Evolutionary conservation across 768 basidiomycete genomes (phyloP).

Genomic region (Termitomyces heimii): DNA sequence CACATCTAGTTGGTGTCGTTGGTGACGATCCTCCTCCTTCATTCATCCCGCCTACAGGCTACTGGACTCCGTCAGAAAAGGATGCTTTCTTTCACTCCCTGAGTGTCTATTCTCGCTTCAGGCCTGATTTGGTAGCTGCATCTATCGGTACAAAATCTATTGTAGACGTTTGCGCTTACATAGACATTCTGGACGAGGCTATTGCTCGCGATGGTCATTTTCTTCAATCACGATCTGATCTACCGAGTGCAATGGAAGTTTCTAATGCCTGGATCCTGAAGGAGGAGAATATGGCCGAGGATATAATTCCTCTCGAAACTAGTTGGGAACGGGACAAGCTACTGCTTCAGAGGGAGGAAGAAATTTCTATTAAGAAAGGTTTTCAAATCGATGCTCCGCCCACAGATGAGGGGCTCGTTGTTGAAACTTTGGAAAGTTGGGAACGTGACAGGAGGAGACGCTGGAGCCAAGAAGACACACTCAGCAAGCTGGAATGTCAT

Average conservation of each 20-base stretch:
- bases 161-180: constrained; percentile 63
- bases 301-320: constrained; percentile 21
- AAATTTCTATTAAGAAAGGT: constrained; percentile 8
- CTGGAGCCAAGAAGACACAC: constrained; percentile 19
- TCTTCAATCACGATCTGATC: constrained; percentile 9
- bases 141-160: constrained; percentile 61
- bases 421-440: constrained; percentile 14
- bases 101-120: constrained; percentile 56
- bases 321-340: constrained; percentile 19
- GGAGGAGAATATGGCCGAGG: constrained; percentile 40
- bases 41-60: constrained; percentile 31
- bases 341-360: constrained; percentile 14
- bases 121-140: constrained; percentile 73
- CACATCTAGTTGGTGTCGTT: constrained; percentile 30
- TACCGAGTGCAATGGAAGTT: constrained; percentile 42
- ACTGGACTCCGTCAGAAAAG: constrained; percentile 70
- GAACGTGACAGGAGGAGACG: constrained; percentile 15
- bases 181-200: constrained; percentile 46
- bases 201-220: constrained; percentile 13
- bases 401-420: not conserved
- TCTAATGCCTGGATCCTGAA: constrained; percentile 41
- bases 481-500: constrained; percentile 13
- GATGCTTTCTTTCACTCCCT: constrained; percentile 67
- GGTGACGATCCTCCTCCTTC: constrained; percentile 22
- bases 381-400: constrained; percentile 1